Conservation (phyloP, 495 filamentous ascomycete species). For the Penicillium paradoxum region DNA sequence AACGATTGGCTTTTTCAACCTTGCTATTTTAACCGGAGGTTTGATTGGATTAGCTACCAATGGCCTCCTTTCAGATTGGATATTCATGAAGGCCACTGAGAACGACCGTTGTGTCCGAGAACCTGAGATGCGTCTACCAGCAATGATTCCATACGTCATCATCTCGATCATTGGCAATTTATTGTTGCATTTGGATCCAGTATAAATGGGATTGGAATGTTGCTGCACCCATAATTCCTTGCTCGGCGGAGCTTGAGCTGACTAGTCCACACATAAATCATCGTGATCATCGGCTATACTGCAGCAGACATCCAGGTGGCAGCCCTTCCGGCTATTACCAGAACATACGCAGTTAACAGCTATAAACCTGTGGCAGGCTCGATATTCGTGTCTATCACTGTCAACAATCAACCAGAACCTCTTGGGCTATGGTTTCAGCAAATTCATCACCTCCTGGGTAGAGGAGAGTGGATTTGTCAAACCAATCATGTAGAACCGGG, state of each 20-base stretch:
- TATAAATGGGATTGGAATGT: slow-evolving; percentile 53
- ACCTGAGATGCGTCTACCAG: slow-evolving; percentile 63
- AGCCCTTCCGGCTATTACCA: slow-evolving; percentile 48
- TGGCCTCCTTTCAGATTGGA: slow-evolving; percentile 55
- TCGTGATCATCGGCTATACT: slow-evolving; percentile 50
- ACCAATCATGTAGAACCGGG: slow-evolving; percentile 52
- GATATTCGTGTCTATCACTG: slow-evolving; percentile 56
- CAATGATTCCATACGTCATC: slow-evolving; percentile 56
- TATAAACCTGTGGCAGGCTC: slow-evolving; percentile 59
- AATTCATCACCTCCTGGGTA: slow-evolving; percentile 43
- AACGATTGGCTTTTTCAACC: slow-evolving; percentile 48
- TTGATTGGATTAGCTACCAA: slow-evolving; percentile 54
- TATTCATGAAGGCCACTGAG: slow-evolving; percentile 52
- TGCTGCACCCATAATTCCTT: neutral
- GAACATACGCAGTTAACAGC: slow-evolving; percentile 53
- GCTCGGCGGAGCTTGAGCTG: neutral
- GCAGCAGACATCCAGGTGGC: slow-evolving; percentile 54
- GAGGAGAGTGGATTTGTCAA: slow-evolving; percentile 32
- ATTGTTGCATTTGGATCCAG: slow-evolving; percentile 56
- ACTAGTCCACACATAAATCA: slow-evolving; percentile 16
- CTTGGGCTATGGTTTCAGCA: slow-evolving; percentile 50
- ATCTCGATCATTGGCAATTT: slow-evolving; percentile 56
- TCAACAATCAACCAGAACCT: slow-evolving; percentile 63
- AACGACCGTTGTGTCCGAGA: slow-evolving; percentile 61
- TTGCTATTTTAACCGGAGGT: slow-evolving; percentile 43